Percentiles rank a stretch among this genome's conserved stretches.
These are phyloP conservation scores for Conidiobolus incongruus DNA, from an alignment of 371 early-diverging fungal species.

Conservation along the genomic window DNA sequence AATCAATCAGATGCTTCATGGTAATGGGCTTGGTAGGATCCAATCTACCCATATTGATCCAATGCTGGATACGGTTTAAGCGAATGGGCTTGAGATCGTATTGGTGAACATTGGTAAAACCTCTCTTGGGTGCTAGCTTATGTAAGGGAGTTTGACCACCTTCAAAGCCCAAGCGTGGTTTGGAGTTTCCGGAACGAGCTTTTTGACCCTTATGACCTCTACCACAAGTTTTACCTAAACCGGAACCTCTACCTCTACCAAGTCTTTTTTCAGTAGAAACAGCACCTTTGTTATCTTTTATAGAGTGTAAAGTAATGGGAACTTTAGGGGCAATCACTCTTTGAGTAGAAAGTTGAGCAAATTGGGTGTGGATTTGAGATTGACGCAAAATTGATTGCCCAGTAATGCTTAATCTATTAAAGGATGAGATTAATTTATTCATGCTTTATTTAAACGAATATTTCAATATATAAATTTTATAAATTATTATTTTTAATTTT, in stretches of 20 bases:
- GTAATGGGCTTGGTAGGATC: constrained; percentile 66
- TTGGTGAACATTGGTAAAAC: constrained; percentile 48
- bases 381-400: no score
- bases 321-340: not conserved
- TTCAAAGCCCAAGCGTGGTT: constrained; percentile 70
- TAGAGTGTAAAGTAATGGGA: constrained; percentile 1
- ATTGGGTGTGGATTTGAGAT: no score
- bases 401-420: no score
- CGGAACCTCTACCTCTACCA: constrained; percentile 71
- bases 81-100: constrained; percentile 51
- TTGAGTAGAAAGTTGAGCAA: no score
- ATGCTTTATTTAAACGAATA: no score
- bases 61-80: constrained; percentile 76
- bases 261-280: constrained; percentile 29
- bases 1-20: constrained; percentile 50
- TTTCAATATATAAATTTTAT: no score
- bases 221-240: constrained; percentile 76
- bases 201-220: constrained; percentile 88
- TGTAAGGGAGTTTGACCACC: constrained; percentile 85
- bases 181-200: constrained; percentile 51
- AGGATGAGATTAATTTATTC: no score
- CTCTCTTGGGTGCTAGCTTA: constrained; percentile 73
- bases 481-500: no score
- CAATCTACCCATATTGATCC: constrained; percentile 68
- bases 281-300: constrained; percentile 3